Base-by-base conservation (phyloP, 345 rosid species). In the Dovyalis caffra region DNA sequence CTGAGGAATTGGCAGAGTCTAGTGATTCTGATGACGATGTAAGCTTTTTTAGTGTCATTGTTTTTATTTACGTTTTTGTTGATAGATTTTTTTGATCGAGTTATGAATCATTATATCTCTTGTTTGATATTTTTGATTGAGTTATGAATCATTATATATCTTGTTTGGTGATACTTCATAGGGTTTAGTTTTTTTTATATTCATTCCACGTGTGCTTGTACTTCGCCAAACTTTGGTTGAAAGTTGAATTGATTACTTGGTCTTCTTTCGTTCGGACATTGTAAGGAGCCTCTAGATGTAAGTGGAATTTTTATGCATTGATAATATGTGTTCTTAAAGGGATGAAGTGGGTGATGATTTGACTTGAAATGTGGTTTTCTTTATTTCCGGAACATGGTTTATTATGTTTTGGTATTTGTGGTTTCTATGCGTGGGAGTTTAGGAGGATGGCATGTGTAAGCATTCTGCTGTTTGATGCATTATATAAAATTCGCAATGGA, bases 11-110 rank as follows among this genome's bases (percentile, higher is more conserved):
- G 79, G 79, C 83, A 62, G 66, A 16, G 86, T 88, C 91, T 66
- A 96, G 98, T 76, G 99, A 96, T 84, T 93, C 99, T 6, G 95
- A 96, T 28, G 97, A 90, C 10, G 97, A 80, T 80, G 83, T 72
- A 68, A 51, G 77, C 58, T 62, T 26, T 28, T 58, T 7, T 18
- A 16, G 3, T 14, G 18, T 12, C 35, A 10, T 28, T 25, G 11
- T 79, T 16, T 40, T 1, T 47, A 47, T 37, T 61, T 18, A 9
- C 35, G 4, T 58, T 21, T 21, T 58, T 58, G 25, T 23, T 26
- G 64, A 26, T 10, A 20, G 5, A 1, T 26, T 31, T 63, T 47
- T 47, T 16, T 47, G 8, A 47, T 49, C 5, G 21, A 4, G n/a
- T 18, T 49, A 20, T n/a, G 23, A n/a, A 49, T 49, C 1, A 49